Evolutionary conservation across 768 basidiomycete species (phyloP), one percentile per base, ranked within the genome.

Genomic region (Pleurotus salmoneostramineus): DNA sequence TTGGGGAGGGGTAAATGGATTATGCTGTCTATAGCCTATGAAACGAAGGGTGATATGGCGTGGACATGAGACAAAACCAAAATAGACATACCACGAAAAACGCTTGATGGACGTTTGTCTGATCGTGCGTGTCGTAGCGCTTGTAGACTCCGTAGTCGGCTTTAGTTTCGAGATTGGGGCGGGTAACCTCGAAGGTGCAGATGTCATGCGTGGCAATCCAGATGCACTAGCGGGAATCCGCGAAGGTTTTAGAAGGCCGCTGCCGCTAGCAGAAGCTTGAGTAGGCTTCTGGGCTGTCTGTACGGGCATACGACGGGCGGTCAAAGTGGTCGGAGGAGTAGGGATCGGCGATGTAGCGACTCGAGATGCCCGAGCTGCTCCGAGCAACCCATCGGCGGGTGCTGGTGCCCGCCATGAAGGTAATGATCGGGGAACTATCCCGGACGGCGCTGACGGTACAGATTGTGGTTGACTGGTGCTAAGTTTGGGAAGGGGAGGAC

Each of bases 401-500:
- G 37, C 34, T 21, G 52, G 36, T 4, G 40, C n/a, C 36, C 52
- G 36, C 2, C 36, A 21, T 21, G 31, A 33, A n/a, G 52, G 37
- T 17, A 15, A 11, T 27, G 52, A 17, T 32, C 48, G 27, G 11
- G 14, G 45, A 7, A 47, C 7, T 47, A 15, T n/a, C 2, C 21
- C 21, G 15, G 34, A 52, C 31, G 14, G 31, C 21, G 37, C 40
- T 15, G 40, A n/a, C 17, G 15, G 35, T 11, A 11, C 27, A 7
- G 52, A 37, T 21, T 27, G 21, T 27, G 4, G 52, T 11, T 14
- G 52, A 51, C 14, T 32, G n/a, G 33, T 35, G 7, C 36, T 37
- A 10, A 55, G 52, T 43, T 55, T 55, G 17, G 52, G 52, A n/a
- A 55, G 14, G 10, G 52, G 52, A 11, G 52, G 52, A 8, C 52